These are phyloP conservation scores for Suillus ampliporus DNA, from an alignment of 768 basidiomycete genomes.

Conservation along the genomic window DNA sequence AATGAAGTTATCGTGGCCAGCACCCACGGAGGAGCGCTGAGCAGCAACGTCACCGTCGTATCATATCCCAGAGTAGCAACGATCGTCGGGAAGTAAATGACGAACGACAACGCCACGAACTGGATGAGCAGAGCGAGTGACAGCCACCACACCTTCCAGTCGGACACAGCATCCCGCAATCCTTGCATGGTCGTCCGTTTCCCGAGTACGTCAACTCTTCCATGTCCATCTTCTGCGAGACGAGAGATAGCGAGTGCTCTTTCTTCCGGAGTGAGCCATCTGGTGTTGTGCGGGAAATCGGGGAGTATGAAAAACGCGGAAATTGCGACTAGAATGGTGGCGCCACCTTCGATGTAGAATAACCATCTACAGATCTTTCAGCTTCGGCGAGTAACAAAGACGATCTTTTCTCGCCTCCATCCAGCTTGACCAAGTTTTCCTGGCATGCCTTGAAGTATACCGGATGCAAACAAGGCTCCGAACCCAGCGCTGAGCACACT, in stretches of 20 bases:
- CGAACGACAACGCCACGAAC: conserved; percentile 25
- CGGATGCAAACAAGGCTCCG: conserved; percentile 49
- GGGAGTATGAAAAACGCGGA: conserved; percentile 41
- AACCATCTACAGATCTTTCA: conserved; percentile 19
- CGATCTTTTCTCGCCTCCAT: conserved; percentile 41
- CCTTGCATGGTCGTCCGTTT: conserved; percentile 29
- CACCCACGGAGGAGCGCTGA: conserved; percentile 46
- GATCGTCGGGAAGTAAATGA: conserved; percentile 32
- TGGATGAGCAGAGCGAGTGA: conserved; percentile 21
- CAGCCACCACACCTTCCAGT: conserved; percentile 50
- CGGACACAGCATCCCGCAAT: conserved; percentile 42
- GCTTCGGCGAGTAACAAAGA: neutral
- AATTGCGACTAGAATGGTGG: conserved; percentile 42
- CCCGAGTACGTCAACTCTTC: neutral
- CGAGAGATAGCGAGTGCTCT: conserved; percentile 36
- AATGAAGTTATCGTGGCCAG: conserved; percentile 40
- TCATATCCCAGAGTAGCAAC: conserved; percentile 40
- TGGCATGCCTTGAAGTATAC: conserved; percentile 48
- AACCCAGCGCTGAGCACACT: conserved; percentile 51
- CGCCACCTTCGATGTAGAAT: conserved; percentile 36
- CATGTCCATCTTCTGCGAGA: conserved; percentile 34
- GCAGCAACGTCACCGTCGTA: conserved; percentile 45
- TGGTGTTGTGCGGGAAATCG: conserved; percentile 41
- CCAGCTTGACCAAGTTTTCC: conserved; percentile 43
- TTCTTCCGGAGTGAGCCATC: conserved; percentile 37